Conservation (phyloP, 805 yeast genomes). For the Ogataea corticis region DNA sequence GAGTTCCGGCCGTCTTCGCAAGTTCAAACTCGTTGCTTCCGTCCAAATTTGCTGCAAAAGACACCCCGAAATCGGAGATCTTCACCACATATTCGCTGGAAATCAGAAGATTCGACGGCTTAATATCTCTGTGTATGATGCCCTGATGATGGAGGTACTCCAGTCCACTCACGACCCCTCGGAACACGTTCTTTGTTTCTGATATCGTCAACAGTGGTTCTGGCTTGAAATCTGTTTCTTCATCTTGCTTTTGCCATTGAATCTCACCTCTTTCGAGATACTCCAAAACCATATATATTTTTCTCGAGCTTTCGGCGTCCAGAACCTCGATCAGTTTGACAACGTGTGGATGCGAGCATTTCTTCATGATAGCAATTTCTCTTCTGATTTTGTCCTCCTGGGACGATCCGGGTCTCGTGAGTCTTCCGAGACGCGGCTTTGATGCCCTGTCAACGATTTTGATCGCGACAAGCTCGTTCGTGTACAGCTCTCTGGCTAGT, state of each 20-base stretch:
- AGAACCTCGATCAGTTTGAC: constrained; percentile 83
- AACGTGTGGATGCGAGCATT: constrained; percentile 90
- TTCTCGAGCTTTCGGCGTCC: constrained; percentile 80
- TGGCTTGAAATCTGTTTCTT: constrained; percentile 22
- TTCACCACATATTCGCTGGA: constrained; percentile 73
- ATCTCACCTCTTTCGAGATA: constrained; percentile 90
- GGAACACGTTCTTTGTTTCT: constrained; percentile 67
- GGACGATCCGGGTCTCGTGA: constrained; percentile 29
- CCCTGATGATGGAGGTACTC: constrained; percentile 91
- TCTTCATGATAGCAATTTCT: constrained; percentile 92
- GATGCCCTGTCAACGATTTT: constrained; percentile 83
- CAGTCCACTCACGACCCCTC: constrained; percentile 84
- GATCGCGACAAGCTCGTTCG: constrained; percentile 77
- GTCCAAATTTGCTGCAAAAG: constrained; percentile 59
- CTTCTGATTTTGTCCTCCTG: constrained; percentile 75
- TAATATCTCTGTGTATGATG: constrained; percentile 91
- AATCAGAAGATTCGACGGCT: constrained; percentile 87
- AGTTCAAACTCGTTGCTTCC: constrained; percentile 71
- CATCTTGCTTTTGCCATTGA: constrained; percentile 62
- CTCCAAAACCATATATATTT: constrained; percentile 87
- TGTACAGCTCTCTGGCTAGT: constrained; percentile 72
- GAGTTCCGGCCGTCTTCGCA: constrained; percentile 97
- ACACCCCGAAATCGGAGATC: constrained; percentile 96
- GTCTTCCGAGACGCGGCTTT: constrained; percentile 50
- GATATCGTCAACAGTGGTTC: constrained; percentile 69